Evolutionary conservation across 345 rosid genomes (phyloP).

Genomic region (Raphanus sativus): DNA sequence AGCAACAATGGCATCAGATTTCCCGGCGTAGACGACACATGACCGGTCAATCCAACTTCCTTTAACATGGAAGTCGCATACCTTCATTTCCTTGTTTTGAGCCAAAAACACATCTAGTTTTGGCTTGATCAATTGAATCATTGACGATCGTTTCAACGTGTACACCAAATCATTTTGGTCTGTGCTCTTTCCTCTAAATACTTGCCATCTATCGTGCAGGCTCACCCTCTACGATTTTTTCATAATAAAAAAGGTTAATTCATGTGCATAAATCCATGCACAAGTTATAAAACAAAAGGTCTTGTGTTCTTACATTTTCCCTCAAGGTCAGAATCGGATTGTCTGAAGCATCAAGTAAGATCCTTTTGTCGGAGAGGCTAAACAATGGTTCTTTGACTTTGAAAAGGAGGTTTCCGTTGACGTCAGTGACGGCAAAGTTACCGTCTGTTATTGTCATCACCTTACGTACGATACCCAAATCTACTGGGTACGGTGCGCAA

Average conservation of each 20-base stretch:
- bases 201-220: conserved; percentile 55
- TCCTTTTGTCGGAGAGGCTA: conserved; percentile 34
- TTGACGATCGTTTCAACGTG: conserved; percentile 42
- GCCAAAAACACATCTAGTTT: conserved; percentile 48
- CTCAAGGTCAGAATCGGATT: conserved; percentile 37
- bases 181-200: conserved; percentile 49
- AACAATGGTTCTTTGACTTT: conserved; percentile 38
- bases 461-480: conserved; percentile 40
- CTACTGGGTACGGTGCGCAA: conserved; percentile 39
- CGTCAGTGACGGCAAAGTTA: conserved; percentile 45
- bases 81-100: conserved; percentile 38
- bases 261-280: not conserved
- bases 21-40: conserved; percentile 48
- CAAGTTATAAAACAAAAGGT: not conserved
- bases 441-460: conserved; percentile 42
- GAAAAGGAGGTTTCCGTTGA: conserved; percentile 40
- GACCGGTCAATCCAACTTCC: conserved; percentile 49
- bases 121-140: conserved; percentile 45
- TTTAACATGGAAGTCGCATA: conserved; percentile 48
- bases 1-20: conserved; percentile 45
- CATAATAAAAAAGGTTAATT: not conserved
- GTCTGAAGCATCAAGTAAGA: conserved; percentile 39
- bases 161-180: conserved; percentile 42
- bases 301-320: conserved; percentile 28
- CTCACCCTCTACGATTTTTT: conserved; percentile 35